Percentiles rank a stretch among this genome's conserved stretches.
Conservation (phyloP, 306 rosid species). For the Spatholobus suberectus region DNA sequence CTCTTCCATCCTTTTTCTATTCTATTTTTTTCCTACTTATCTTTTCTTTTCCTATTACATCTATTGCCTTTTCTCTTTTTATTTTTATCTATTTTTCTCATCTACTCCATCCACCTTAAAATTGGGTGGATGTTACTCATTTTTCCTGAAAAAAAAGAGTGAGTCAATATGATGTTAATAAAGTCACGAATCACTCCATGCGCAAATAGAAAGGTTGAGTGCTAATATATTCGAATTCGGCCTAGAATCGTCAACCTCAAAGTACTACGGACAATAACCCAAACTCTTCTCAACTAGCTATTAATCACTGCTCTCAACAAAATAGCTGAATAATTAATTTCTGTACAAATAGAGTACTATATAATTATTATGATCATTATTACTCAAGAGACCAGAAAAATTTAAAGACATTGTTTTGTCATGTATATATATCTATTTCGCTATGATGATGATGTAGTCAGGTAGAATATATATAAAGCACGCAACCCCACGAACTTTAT, state of each 20-base stretch:
- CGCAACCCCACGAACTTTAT: conserved; percentile 1
- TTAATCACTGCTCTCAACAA: not conserved
- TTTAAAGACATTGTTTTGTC: not conserved
- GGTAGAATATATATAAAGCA: conserved; percentile 4
- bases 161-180: too few species aligned
- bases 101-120: too few species aligned
- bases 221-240: not conserved
- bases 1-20: too few species aligned
- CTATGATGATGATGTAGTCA: not conserved
- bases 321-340: not conserved
- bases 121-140: too few species aligned
- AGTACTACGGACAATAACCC: not conserved
- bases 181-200: not conserved
- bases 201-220: not conserved
- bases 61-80: too few species aligned
- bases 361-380: not conserved
- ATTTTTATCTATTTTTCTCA: too few species aligned
- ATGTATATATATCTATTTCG: not conserved
- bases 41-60: too few species aligned
- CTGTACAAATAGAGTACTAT: not conserved
- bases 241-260: not conserved
- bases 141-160: too few species aligned
- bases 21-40: too few species aligned
- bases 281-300: not conserved
- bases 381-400: not conserved